phyloP scores from a whole-genome alignment of 1,284 basidiomycete genomes.

The Cerioporus squamosus region DNA sequence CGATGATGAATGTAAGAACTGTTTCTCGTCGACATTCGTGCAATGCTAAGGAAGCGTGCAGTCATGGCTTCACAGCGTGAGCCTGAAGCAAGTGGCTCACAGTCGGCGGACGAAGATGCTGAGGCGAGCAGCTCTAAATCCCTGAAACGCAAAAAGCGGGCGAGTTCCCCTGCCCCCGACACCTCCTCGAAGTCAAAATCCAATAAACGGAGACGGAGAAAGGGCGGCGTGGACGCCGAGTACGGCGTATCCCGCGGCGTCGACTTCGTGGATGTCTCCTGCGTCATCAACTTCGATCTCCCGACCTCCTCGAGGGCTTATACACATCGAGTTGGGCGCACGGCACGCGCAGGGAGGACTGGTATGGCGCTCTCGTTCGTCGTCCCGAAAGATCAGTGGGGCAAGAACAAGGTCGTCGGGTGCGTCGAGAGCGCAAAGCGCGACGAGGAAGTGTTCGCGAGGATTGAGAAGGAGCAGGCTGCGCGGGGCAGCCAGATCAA shows the following conservation, averaged over 20 bases:
- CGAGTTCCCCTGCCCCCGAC: constrained; percentile 16
- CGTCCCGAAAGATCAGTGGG: constrained; percentile 77
- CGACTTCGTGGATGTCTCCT: constrained; percentile 97
- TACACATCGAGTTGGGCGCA: constrained; percentile 95
- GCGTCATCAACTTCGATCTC: constrained; percentile 98
- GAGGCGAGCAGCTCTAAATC: constrained; percentile 8
- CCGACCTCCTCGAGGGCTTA: constrained; percentile 90
- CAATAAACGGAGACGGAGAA: constrained; percentile 39
- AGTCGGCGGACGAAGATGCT: constrained; percentile 16
- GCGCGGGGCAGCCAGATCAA: constrained; percentile 80
- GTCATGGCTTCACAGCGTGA: constrained; percentile 64
- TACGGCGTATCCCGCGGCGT: constrained; percentile 97
- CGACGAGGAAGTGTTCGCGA: constrained; percentile 81
- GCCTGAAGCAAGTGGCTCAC: constrained; percentile 37
- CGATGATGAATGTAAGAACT: constrained; percentile 47
- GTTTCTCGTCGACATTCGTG: no score
- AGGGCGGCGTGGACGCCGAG: constrained; percentile 61
- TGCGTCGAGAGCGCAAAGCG: constrained; percentile 67
- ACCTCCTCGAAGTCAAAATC: constrained; percentile 20
- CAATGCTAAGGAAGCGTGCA: constrained; percentile 25
- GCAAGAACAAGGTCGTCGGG: constrained; percentile 77
- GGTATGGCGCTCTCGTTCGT: constrained; percentile 94
- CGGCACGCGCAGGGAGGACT: constrained; percentile 92
- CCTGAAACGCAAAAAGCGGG: constrained; percentile 28
- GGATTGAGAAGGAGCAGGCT: constrained; percentile 77